Evolutionary conservation across 805 yeast species (phyloP).

Genomic region (Deakozyma indianensis): DNA sequence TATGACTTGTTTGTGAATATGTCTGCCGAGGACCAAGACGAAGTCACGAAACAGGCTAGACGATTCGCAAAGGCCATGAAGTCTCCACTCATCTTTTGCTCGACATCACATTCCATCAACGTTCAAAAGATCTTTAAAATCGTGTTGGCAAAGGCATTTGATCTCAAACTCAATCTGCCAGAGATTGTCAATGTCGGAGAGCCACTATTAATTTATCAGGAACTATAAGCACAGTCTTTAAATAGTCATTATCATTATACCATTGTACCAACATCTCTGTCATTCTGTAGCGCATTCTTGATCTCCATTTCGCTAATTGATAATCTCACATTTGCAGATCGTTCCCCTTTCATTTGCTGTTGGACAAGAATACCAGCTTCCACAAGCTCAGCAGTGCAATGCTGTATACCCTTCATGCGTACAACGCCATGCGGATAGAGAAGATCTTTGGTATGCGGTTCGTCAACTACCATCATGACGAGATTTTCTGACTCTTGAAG

Average conservation of each 20-base stretch:
- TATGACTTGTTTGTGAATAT: slow-evolving; percentile 76
- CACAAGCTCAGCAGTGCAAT: slow-evolving; percentile 49
- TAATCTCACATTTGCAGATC: slow-evolving; percentile 49
- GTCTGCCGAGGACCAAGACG: slow-evolving; percentile 67
- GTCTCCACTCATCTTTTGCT: slow-evolving; percentile 70
- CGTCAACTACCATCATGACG: slow-evolving; percentile 26
- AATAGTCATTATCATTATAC: slow-evolving; percentile 7
- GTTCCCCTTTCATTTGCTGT: slow-evolving; percentile 54
- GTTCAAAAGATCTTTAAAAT: slow-evolving; percentile 89
- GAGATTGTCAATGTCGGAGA: slow-evolving; percentile 83
- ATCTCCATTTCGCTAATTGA: slow-evolving; percentile 62
- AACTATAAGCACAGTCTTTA: slow-evolving; percentile 24
- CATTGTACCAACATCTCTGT: slow-evolving; percentile 28
- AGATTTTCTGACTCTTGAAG: slow-evolving; percentile 59
- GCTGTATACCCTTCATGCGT: slow-evolving; percentile 45
- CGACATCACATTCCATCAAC: slow-evolving; percentile 83
- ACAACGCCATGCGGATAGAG: slow-evolving; percentile 21
- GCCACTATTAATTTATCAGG: slow-evolving; percentile 62
- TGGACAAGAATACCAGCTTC: slow-evolving; percentile 67
- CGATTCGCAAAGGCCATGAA: slow-evolving; percentile 82
- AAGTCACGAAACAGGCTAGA: slow-evolving; percentile 68
- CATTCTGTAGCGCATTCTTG: slow-evolving; percentile 42
- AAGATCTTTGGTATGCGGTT: slow-evolving; percentile 12
- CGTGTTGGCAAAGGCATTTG: slow-evolving; percentile 81
- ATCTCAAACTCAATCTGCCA: slow-evolving; percentile 65